Conservation (phyloP, 176 grass and related monocot species). For the Oryza glaberrima region DNA sequence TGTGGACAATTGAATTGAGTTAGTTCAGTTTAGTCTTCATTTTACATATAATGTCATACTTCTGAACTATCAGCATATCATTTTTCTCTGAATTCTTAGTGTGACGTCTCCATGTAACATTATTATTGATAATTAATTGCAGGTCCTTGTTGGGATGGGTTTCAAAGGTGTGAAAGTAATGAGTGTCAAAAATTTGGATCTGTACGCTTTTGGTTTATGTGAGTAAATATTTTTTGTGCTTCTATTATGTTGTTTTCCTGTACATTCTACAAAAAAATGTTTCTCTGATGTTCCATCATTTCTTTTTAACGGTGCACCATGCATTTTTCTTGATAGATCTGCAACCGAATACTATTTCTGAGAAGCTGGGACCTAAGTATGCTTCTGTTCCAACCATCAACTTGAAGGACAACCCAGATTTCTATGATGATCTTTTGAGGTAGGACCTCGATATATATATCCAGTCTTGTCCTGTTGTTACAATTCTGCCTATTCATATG, state of each 20-base stretch:
- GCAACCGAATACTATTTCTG: slow-evolving; percentile 73
- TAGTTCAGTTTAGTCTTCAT: slow-evolving; percentile 11
- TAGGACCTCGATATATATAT: slow-evolving; percentile 39
- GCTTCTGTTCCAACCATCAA: slow-evolving; percentile 66
- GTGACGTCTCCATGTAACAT: slow-evolving; percentile 16
- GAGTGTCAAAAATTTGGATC: slow-evolving; percentile 79
- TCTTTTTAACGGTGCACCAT: slow-evolving; percentile 1
- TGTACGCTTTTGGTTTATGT: slow-evolving; percentile 99
- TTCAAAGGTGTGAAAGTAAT: slow-evolving; percentile 90
- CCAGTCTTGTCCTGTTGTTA: not conserved
- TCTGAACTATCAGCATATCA: not conserved
- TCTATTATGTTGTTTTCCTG: slow-evolving; percentile 15
- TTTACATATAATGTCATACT: not conserved
- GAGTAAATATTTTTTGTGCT: slow-evolving; percentile 39
- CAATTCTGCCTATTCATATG: not conserved
- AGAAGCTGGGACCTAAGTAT: slow-evolving; percentile 94
- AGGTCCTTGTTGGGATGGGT: slow-evolving; percentile 94
- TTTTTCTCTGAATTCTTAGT: slow-evolving; percentile 11
- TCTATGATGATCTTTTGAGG: slow-evolving; percentile 94
- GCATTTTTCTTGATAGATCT: slow-evolving; percentile 64
- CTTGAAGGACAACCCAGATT: slow-evolving; percentile 77
- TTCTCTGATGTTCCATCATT: slow-evolving; percentile 1
- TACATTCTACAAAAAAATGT: not conserved
- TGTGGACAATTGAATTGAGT: not conserved
- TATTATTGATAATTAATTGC: slow-evolving; percentile 36